Base-by-base conservation (phyloP, 2,329 filamentous ascomycete species). In the Sordariomycetes sp. region DNA sequence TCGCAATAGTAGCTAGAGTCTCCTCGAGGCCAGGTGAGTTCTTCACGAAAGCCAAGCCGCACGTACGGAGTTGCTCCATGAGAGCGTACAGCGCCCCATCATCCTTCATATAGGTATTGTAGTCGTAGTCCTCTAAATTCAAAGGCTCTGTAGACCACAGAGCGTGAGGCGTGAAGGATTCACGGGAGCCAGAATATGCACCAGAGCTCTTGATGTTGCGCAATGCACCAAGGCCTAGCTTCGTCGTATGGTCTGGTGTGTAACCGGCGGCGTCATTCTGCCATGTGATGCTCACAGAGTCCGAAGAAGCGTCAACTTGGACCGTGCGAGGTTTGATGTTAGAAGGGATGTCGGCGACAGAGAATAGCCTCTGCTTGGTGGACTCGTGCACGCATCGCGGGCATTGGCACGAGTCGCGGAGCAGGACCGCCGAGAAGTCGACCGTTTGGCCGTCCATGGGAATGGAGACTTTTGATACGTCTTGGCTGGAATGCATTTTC, bases 351-450 rank as follows among this genome's bases (percentile, higher is more conserved):
- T 36, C 34, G 29, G 34, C 34, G 10, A 14, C 21, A 2, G 28
- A 31, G 34, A 36, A 36, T 9, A 32, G 21, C 18, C 34, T 31
- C 21, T 36, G 34, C 19, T 36, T 32, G 15, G 34, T 32, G 9
- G 34, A 32, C 11, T 24, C 8, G 15, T 36, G 34, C 4, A 36
- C 29, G 19, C 34, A 36, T 3, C 14, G 8, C 8, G 28, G 29
- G n/a, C 34, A 36, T 12, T 21, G 16, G 21, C 34, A 36, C 4
- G 28, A 8, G 29, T 36, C 34, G 4, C 34, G 26, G 6, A 36
- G 28, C 18, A 36, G 24, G n/a, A 32, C 12, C 9, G 21, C 21
- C 6, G 28, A 36, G 16, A 36, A 21, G 10, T 36, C n/a, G 14
- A 32, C 21, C 6, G 14, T 27, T 19, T 25, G n/a, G 14, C 29